phyloP scores from a whole-genome alignment of 345 rosid genomes.

The Arabidopsis arenosa region DNA sequence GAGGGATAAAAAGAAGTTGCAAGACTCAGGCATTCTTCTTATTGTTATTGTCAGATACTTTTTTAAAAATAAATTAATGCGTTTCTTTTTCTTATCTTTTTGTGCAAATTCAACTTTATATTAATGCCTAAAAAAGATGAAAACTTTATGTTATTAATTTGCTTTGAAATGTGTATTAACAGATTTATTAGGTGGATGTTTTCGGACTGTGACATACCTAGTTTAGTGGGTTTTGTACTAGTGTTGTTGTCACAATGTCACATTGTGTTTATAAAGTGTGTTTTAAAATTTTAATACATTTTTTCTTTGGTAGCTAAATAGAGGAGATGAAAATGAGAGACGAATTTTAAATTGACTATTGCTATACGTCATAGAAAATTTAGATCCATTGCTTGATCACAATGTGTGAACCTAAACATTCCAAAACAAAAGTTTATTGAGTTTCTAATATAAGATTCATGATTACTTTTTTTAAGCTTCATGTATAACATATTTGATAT shows the following conservation, averaged over 20 bases:
- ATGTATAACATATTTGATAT: too few relatives aligned
- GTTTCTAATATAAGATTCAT: neutral
- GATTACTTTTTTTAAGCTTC: neutral
- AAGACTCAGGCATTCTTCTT: neutral
- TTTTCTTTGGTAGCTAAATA: too few relatives aligned
- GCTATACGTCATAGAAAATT: neutral
- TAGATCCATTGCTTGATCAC: neutral
- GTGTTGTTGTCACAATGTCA: neutral
- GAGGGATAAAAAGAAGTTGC: conserved; percentile 1
- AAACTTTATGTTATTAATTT: neutral
- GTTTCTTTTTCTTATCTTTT: neutral
- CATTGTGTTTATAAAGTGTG: neutral
- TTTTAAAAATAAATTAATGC: neutral
- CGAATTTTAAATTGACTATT: neutral
- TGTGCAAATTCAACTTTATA: neutral
- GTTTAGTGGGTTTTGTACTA: neutral
- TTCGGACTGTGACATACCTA: neutral
- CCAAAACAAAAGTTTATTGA: neutral
- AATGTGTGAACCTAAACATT: neutral
- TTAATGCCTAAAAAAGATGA: neutral
- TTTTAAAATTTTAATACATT: too few relatives aligned
- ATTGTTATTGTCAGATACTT: neutral
- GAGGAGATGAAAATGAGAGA: too few relatives aligned
- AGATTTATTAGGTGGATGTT: neutral
- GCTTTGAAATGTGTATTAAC: neutral